phyloP scores from a whole-genome alignment of 495 filamentous ascomycete species.

The Hyphodiscus hymeniophilus region DNA sequence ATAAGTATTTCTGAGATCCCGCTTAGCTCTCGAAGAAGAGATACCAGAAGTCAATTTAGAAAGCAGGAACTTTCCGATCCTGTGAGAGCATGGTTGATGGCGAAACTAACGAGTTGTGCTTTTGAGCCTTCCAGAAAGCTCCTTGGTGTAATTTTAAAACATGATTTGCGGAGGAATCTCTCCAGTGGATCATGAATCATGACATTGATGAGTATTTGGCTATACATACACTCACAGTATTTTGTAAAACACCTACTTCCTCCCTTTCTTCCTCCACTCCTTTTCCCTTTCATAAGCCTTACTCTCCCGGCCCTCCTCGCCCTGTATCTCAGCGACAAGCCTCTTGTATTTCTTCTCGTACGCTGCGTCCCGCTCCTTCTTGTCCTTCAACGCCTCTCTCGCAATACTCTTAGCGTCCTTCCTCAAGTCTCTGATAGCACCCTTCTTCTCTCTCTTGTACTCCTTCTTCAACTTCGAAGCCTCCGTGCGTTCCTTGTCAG shows the following conservation, averaged over 20 bases:
- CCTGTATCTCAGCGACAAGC: constrained; percentile 89
- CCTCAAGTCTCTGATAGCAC: constrained; percentile 84
- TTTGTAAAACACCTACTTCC: constrained; percentile 15
- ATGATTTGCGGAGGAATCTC: too few species aligned
- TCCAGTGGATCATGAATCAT: too few species aligned
- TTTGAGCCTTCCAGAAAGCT: too few species aligned
- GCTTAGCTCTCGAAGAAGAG: too few species aligned
- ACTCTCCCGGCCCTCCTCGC: constrained; percentile 75
- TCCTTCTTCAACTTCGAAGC: constrained; percentile 72
- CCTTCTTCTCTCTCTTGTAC: constrained; percentile 92
- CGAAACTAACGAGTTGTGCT: too few species aligned
- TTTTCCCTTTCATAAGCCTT: constrained; percentile 88
- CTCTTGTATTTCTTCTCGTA: constrained; percentile 83
- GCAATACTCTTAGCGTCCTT: constrained; percentile 92
- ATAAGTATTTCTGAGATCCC: too few species aligned
- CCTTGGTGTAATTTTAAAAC: too few species aligned
- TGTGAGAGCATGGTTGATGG: too few species aligned
- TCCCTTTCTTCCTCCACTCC: constrained; percentile 55
- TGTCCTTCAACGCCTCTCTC: constrained; percentile 77
- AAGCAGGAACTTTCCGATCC: too few species aligned
- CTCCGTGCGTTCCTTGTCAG: constrained; percentile 79
- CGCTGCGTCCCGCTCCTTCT: constrained; percentile 81
- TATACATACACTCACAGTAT: too few species aligned
- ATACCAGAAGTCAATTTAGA: too few species aligned
- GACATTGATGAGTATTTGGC: too few species aligned